Evolutionary conservation across 2,329 filamentous ascomycete genomes (phyloP).

Genomic region (Colletotrichum navitas): DNA sequence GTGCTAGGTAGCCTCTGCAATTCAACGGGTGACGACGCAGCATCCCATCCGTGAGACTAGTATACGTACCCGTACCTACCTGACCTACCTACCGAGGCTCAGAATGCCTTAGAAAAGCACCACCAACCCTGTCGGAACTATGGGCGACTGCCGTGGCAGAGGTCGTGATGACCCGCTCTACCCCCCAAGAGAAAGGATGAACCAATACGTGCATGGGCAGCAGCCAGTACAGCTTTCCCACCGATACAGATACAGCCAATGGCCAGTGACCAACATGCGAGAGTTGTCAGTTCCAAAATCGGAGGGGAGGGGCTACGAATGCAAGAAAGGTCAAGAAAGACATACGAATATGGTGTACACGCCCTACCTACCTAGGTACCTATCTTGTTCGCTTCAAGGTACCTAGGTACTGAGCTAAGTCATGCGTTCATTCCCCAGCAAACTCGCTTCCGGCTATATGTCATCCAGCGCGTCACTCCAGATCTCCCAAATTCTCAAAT

Average conservation of each 20-base stretch:
- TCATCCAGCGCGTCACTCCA: conserved; percentile 7
- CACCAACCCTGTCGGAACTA: too few relatives aligned
- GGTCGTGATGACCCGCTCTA: neutral
- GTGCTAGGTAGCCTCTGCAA: neutral
- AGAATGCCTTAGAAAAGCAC: too few relatives aligned
- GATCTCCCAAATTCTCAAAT: conserved; percentile 7
- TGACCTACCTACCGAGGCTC: too few relatives aligned
- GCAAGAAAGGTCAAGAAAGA: neutral
- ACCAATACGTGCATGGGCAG: neutral
- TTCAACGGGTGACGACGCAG: too few relatives aligned
- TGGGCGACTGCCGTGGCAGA: too few relatives aligned
- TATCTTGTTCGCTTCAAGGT: too few relatives aligned
- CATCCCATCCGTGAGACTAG: too few relatives aligned
- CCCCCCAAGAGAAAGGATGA: neutral
- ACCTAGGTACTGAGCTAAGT: neutral
- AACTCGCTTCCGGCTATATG: conserved; percentile 12
- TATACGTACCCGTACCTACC: too few relatives aligned
- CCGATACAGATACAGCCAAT: neutral
- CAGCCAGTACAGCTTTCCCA: neutral
- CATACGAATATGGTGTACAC: neutral
- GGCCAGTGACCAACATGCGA: neutral
- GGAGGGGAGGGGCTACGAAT: neutral
- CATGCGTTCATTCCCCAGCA: neutral
- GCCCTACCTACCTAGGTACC: neutral
- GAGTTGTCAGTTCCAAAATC: neutral